Evolutionary conservation across 179 eudicot genomes (phyloP).

Genomic region (Carnegiea gigantea): DNA sequence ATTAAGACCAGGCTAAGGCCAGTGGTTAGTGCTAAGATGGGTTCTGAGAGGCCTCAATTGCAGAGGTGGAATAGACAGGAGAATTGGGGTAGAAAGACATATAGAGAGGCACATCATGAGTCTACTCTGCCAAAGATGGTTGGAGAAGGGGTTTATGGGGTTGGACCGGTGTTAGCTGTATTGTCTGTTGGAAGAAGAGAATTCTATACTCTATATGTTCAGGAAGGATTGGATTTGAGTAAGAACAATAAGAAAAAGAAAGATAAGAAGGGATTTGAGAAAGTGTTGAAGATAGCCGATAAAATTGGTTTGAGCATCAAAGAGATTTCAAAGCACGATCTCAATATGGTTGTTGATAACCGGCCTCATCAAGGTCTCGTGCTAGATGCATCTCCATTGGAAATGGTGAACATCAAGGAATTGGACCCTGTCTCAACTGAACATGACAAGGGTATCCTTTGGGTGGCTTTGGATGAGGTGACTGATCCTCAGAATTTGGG

Average conservation of each 20-base stretch:
- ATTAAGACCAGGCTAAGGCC: conserved; percentile 46
- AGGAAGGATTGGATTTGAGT: conserved; percentile 80
- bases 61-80: conserved; percentile 60
- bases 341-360: conserved; percentile 83
- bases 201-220: conserved; percentile 69
- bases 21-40: conserved; percentile 34
- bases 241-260: conserved; percentile 73
- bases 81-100: conserved; percentile 70
- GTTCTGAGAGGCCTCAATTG: conserved; percentile 42
- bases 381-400: conserved; percentile 91
- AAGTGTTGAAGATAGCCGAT: conserved; percentile 69
- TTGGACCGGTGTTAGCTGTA: conserved; percentile 95
- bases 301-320: conserved; percentile 55
- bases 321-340: conserved; percentile 90
- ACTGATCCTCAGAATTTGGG: conserved; percentile 97
- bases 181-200: conserved; percentile 84
- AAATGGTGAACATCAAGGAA: conserved; percentile 73
- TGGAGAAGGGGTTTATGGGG: conserved; percentile 95
- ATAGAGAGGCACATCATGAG: conserved; percentile 65
- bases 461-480: conserved; percentile 98
- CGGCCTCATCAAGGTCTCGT: conserved; percentile 99
- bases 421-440: conserved; percentile 55
- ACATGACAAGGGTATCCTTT: conserved; percentile 54
- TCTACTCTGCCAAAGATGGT: conserved; percentile 78
- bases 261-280: conserved; percentile 95